Evolutionary conservation across 2,329 filamentous ascomycete species (phyloP).

Genomic region (Myrmaecium sp.): DNA sequence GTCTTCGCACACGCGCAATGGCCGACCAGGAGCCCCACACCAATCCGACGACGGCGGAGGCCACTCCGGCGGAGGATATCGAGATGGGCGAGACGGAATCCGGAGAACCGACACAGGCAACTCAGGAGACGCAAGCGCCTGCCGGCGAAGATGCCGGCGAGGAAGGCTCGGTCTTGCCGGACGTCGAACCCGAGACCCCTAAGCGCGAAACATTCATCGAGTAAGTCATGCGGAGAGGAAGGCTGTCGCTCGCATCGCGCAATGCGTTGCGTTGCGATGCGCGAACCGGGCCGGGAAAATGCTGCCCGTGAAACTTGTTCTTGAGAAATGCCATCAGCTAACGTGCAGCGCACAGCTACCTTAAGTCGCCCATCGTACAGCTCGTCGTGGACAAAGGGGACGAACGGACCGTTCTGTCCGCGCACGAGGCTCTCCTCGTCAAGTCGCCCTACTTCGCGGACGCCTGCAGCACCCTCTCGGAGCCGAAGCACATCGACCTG

Average conservation of each 20-base stretch:
- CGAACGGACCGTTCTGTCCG: conserved; percentile 46
- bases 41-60: conserved; percentile 12
- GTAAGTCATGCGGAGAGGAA: conserved; percentile 10
- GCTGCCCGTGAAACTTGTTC: neutral
- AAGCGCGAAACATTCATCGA: conserved; percentile 28
- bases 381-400: conserved; percentile 34
- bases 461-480: too few relatives aligned
- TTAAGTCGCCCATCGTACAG: conserved; percentile 31
- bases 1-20: too few relatives aligned
- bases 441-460: conserved; percentile 61
- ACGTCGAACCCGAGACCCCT: conserved; percentile 25
- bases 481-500: conserved; percentile 54
- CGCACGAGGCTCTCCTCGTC: conserved; percentile 61
- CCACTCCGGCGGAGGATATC: conserved; percentile 24
- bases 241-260: neutral
- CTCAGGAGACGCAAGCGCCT: conserved; percentile 8
- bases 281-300: too few relatives aligned
- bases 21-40: conserved; percentile 13
- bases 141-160: conserved; percentile 9
- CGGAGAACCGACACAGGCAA: conserved; percentile 6
- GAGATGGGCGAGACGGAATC: conserved; percentile 28
- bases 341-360: conserved; percentile 19
- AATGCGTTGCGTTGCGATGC: too few relatives aligned
- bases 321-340: too few relatives aligned
- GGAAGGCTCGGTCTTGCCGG: conserved; percentile 20